Evolutionary conservation across 2,329 filamentous ascomycete species (phyloP).

Genomic region (Endocalyx cinctus): DNA sequence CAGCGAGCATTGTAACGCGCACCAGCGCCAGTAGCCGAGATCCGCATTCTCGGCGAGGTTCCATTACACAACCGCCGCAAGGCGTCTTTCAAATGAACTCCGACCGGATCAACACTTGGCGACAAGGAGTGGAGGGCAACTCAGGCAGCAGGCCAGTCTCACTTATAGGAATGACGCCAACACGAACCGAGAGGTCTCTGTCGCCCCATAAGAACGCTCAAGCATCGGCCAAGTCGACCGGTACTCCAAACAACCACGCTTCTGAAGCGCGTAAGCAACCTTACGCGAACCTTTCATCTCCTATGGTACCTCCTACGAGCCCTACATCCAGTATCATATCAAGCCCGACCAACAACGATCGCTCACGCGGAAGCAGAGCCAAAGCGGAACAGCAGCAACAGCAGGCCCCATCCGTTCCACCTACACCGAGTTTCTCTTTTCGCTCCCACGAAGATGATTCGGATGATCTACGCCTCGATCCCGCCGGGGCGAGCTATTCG

Average conservation of each 20-base stretch:
- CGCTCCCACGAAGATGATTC: slow-evolving; percentile 36
- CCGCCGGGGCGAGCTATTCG: slow-evolving; percentile 36
- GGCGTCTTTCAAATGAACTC: slow-evolving; percentile 37
- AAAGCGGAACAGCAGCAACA: slow-evolving; percentile 10
- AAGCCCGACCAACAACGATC: slow-evolving; percentile 12
- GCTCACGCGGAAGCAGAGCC: no score
- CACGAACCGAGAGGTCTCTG: slow-evolving; percentile 49
- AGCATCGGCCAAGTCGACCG: slow-evolving; percentile 31
- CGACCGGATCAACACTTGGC: slow-evolving; percentile 85
- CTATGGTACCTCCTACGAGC: slow-evolving; percentile 28
- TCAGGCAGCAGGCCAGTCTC: slow-evolving; percentile 32
- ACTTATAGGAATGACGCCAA: slow-evolving; percentile 30
- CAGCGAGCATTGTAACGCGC: slow-evolving; percentile 51
- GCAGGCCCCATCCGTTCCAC: slow-evolving; percentile 32
- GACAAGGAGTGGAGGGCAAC: slow-evolving; percentile 53
- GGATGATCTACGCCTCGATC: slow-evolving; percentile 32
- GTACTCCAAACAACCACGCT: slow-evolving; percentile 36
- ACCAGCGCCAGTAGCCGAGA: slow-evolving; percentile 41
- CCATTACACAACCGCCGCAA: slow-evolving; percentile 38
- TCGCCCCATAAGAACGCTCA: slow-evolving; percentile 46
- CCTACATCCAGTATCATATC: slow-evolving; percentile 33
- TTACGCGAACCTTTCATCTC: slow-evolving; percentile 31
- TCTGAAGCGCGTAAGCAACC: slow-evolving; percentile 43
- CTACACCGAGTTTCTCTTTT: slow-evolving; percentile 53
- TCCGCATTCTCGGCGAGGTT: slow-evolving; percentile 48